phyloP scores from a whole-genome alignment of 2,329 filamentous ascomycete species.

The Trichoderma koningiopsis region DNA sequence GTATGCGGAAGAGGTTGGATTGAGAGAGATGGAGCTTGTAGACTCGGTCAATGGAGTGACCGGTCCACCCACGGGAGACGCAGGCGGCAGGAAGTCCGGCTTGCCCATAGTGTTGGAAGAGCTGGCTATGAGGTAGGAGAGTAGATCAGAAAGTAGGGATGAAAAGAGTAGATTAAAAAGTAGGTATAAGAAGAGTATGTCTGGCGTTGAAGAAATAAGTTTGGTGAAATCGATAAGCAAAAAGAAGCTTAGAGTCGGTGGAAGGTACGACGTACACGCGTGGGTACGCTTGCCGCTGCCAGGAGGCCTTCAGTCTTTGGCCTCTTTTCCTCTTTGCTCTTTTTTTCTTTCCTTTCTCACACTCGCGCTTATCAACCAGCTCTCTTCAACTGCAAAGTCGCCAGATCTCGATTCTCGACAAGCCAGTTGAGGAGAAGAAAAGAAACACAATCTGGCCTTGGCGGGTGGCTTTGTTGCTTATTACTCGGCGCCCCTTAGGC shows the following conservation, averaged over 20 bases:
- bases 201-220: background rate
- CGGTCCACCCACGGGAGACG: conserved; percentile 20
- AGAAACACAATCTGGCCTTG: background rate
- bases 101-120: conserved; percentile 33
- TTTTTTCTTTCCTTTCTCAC: background rate
- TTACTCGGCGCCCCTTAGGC: background rate
- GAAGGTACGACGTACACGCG: background rate
- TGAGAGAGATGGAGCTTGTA: conserved; percentile 34
- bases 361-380: background rate
- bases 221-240: conserved; percentile 15
- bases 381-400: background rate
- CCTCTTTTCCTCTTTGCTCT: background rate
- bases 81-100: conserved; percentile 26
- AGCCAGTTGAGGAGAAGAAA: background rate
- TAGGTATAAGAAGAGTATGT: background rate
- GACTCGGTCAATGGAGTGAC: conserved; percentile 33
- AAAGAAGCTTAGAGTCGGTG: conserved; percentile 17
- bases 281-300: background rate
- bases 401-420: background rate
- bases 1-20: conserved; percentile 26
- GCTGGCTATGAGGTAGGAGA: too few relatives aligned
- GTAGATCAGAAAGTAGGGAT: background rate
- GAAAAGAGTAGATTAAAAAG: background rate
- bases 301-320: background rate
- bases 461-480: conserved; percentile 11